Percentiles rank a stretch among this genome's conserved stretches.
phyloP scores from a whole-genome alignment of 192 early-diverging fungal species.

The Haplosporangium gracile region DNA sequence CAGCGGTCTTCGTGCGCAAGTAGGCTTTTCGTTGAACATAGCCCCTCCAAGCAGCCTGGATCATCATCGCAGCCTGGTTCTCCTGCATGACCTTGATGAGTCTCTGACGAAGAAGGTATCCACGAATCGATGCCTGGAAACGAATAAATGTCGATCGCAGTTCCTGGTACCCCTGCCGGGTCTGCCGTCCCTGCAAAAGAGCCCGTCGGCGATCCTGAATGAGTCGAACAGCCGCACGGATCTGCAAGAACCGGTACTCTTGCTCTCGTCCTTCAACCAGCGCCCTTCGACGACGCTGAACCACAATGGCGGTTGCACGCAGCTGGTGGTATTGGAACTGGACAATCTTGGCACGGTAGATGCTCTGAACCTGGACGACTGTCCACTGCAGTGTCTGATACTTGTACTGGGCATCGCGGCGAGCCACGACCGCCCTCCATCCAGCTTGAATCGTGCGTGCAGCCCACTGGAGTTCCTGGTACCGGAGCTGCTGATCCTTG shows the following conservation, averaged over 20 bases:
- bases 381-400: slow-evolving; percentile 38
- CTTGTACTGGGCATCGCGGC: slow-evolving; percentile 12
- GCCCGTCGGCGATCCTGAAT: slow-evolving; percentile 49
- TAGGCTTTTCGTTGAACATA: slow-evolving; percentile 22
- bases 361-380: slow-evolving; percentile 23
- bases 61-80: slow-evolving; percentile 31
- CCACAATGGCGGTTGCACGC: slow-evolving; percentile 9
- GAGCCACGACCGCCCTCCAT: slow-evolving; percentile 34
- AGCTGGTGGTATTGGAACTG: slow-evolving; percentile 31
- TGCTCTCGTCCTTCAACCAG: slow-evolving; percentile 30
- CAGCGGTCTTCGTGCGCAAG: slow-evolving; percentile 5
- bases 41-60: slow-evolving; percentile 48
- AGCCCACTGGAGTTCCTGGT: slow-evolving; percentile 28
- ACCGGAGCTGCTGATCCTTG: neutral
- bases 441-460: slow-evolving; percentile 39
- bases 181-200: slow-evolving; percentile 18
- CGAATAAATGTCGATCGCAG: slow-evolving; percentile 11
- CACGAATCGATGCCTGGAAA: slow-evolving; percentile 34
- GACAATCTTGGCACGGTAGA: slow-evolving; percentile 18
- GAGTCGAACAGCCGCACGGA: slow-evolving; percentile 28
- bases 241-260: slow-evolving; percentile 11
- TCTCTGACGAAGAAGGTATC: slow-evolving; percentile 40
- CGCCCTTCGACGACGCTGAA: slow-evolving; percentile 36
- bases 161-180: slow-evolving; percentile 13
- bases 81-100: slow-evolving; percentile 30